Conservation (phyloP, 768 basidiomycete species). For the Lyophyllum decastes region DNA sequence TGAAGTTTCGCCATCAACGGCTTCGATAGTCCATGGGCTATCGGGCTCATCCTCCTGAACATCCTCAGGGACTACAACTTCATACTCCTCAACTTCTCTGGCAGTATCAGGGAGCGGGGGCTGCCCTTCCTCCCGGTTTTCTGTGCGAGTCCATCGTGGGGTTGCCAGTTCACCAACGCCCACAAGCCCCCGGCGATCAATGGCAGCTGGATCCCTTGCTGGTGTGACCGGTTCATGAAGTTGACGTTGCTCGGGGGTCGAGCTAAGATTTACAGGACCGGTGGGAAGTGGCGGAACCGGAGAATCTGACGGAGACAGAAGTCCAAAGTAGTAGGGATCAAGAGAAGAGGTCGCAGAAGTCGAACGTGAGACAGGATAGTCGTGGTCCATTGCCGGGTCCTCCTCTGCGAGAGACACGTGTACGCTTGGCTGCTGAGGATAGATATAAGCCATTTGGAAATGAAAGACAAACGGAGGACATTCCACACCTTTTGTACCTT, state of each 20-base stretch:
- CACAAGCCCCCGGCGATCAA: conserved; percentile 85
- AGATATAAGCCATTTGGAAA: conserved; percentile 15
- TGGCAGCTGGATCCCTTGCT: conserved; percentile 71
- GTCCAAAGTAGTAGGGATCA: conserved; percentile 87
- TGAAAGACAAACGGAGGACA: conserved; percentile 19
- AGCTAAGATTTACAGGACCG: conserved; percentile 38
- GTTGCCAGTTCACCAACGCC: conserved; percentile 96
- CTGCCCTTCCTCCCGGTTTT: conserved; percentile 36
- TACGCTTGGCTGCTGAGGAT: conserved; percentile 17
- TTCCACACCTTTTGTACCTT: conserved; percentile 34
- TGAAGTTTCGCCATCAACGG: conserved; percentile 77
- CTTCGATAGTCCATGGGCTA: conserved; percentile 89
- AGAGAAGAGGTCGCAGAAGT: conserved; percentile 78
- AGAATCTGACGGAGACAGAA: conserved; percentile 68
- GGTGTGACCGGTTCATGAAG: conserved; percentile 66
- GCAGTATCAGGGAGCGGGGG: conserved; percentile 24
- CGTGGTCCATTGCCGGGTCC: conserved; percentile 42
- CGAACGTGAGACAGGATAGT: conserved; percentile 59
- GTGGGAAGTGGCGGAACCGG: conserved; percentile 57
- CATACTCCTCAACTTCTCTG: conserved; percentile 40
- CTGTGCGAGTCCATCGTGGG: conserved; percentile 82
- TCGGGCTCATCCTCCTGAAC: conserved; percentile 62
- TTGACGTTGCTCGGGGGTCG: conserved; percentile 62
- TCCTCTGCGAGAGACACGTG: conserved; percentile 45
- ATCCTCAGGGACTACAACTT: conserved; percentile 39